A percentile compares a stretch with the other conserved stretches of the same genome.
These are phyloP conservation scores for Stachybotrys chlorohalonatus DNA, from an alignment of 2,329 filamentous ascomycete species.

Conservation along the genomic window DNA sequence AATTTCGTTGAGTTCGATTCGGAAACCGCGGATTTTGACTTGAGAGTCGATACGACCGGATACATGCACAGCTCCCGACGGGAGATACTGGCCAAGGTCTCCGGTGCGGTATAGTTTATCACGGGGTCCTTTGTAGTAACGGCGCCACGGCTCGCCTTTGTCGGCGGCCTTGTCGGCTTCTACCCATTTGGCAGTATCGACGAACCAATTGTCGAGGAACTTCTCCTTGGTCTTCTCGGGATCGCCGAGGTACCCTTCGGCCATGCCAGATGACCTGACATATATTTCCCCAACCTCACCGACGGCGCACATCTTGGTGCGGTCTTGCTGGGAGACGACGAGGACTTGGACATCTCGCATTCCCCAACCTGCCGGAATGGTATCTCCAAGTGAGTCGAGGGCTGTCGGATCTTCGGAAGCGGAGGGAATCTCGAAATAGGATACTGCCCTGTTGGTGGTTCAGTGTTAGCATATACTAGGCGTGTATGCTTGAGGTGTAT, in stretches of 20 bases:
- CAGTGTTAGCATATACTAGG: constrained; percentile 56
- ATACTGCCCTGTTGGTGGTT: constrained; percentile 69
- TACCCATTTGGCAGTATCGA: constrained; percentile 62
- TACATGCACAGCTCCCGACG: background rate
- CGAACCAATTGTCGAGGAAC: constrained; percentile 81
- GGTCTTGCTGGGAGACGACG: constrained; percentile 63
- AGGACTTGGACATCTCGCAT: constrained; percentile 87
- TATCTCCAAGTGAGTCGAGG: constrained; percentile 46
- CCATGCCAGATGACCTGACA: constrained; percentile 72
- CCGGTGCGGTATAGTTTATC: constrained; percentile 84
- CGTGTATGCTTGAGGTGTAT: too few species aligned
- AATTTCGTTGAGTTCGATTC: constrained; percentile 91
- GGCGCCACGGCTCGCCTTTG: constrained; percentile 62
- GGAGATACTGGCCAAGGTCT: constrained; percentile 68
- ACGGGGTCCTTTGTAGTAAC: constrained; percentile 70
- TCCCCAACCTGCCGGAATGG: constrained; percentile 73
- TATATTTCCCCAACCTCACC: constrained; percentile 82
- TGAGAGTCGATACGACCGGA: constrained; percentile 34
- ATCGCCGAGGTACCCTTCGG: constrained; percentile 67
- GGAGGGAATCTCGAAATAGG: constrained; percentile 71
- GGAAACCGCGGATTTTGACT: constrained; percentile 80
- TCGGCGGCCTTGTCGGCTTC: constrained; percentile 49
- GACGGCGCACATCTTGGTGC: constrained; percentile 62
- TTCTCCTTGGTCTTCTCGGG: constrained; percentile 57
- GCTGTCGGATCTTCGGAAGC: constrained; percentile 47